Evolutionary conservation across 257 asterid genomes (phyloP), one percentile per base, ranked within the genome.

Genomic region (Petunia secreta): DNA sequence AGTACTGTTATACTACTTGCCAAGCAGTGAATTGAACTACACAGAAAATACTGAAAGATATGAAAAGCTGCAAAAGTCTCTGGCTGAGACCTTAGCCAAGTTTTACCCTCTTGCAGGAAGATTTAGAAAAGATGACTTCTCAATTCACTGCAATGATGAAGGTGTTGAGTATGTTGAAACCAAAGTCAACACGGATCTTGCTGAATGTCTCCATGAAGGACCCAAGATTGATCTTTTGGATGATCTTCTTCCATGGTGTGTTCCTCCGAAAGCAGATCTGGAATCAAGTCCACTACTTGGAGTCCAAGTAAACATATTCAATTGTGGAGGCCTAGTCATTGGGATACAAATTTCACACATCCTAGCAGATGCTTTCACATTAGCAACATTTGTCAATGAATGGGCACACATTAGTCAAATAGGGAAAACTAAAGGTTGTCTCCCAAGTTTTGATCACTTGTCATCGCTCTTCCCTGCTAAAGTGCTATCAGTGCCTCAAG

Each of bases 291-390:
- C 82, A 16, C 48, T 53, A 43, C 37, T 80, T 4, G 77, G 57
- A 0, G 8, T 80, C 14, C 82, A 80, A 69, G 68, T 58, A 1
- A 80, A n/a, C 4, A 3, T 15, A 1, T 80, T 80, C n/a, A 54
- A 54, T 38, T 74, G 75, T 38, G 78, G 82, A 5, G 82, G 82
- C 15, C 62, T 67, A 25, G 25, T 25, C 5, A 6, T 80, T 0
- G 82, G 59, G 0, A 48, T 80, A 2, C 78, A 58, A 4, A 43
- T 80, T 67, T 80, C 82, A 1, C 78, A 80, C 53, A 67, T 80
- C 39, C 14, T 80, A 55, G 37, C 78, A 8, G 82, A 80, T 34
- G 78, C 58, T 0, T 46, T 40, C 6, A 80, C 75, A 1, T n/a
- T n/a, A 16, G 44, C 53, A 2, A 9, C 63, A 25, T 75, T 80